Percentiles rank a stretch among this genome's conserved stretches.
phyloP scores from a whole-genome alignment of 2,329 filamentous ascomycete genomes.

The Pezicula rhizophila region DNA sequence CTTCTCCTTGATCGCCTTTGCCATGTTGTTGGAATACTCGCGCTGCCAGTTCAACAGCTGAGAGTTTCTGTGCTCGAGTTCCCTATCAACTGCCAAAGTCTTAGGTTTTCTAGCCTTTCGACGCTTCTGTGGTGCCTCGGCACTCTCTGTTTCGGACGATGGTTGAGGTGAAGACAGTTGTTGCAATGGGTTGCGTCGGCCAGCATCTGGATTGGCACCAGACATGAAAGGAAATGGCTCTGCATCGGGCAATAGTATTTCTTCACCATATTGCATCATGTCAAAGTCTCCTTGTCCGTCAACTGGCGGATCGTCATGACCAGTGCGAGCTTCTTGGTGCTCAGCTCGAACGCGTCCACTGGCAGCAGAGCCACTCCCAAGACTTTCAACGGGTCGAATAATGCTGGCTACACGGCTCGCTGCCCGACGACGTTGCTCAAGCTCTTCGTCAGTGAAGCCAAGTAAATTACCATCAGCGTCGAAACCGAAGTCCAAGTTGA shows the following conservation, averaged over 20 bases:
- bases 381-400: constrained; percentile 5
- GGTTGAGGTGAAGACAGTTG: neutral
- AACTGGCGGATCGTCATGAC: constrained; percentile 16
- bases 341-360: constrained; percentile 35
- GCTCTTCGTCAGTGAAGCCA: constrained; percentile 32
- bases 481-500: constrained; percentile 46
- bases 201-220: constrained; percentile 8
- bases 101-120: constrained; percentile 27
- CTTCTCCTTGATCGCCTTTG: constrained; percentile 37
- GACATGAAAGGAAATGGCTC: constrained; percentile 23
- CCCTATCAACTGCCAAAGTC: constrained; percentile 39
- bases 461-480: constrained; percentile 55
- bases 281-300: constrained; percentile 24
- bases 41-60: constrained; percentile 52
- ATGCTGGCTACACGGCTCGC: constrained; percentile 5
- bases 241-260: constrained; percentile 24
- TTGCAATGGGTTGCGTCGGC: neutral
- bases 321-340: constrained; percentile 32
- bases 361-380: constrained; percentile 28
- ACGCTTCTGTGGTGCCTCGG: constrained; percentile 33
- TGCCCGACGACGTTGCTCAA: constrained; percentile 9
- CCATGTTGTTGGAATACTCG: constrained; percentile 57
- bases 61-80: constrained; percentile 46
- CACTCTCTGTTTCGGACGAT: neutral
- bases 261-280: constrained; percentile 21